phyloP scores from a whole-genome alignment of 228 moss, liverwort and hornwort genomes.

The Sphagnum magellanicum region DNA sequence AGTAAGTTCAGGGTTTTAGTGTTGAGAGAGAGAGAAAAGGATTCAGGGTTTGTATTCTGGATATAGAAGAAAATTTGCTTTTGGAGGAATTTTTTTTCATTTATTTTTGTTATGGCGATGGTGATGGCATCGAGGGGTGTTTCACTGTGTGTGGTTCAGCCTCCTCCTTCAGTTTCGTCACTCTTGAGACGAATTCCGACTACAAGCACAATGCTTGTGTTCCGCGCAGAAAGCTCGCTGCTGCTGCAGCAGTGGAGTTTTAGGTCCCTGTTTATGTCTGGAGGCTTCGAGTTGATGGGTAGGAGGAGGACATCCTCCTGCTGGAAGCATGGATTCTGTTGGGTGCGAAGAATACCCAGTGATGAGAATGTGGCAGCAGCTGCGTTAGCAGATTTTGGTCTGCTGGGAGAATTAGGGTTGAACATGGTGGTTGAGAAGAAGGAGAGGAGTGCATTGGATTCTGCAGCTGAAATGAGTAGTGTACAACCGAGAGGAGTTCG shows the following conservation, averaged over 20 bases:
- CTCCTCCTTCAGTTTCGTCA: not conserved
- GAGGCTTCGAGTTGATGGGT: constrained; percentile 8
- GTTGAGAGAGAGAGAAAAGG: too few species aligned
- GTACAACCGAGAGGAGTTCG: too few species aligned
- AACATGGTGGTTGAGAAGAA: not conserved
- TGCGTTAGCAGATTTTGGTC: not conserved
- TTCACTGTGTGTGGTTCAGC: constrained; percentile 18
- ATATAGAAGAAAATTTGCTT: too few species aligned
- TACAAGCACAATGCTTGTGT: not conserved
- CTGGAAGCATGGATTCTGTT: constrained; percentile 33
- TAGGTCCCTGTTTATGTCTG: constrained; percentile 23
- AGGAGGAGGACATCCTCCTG: constrained; percentile 11
- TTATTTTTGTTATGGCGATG: constrained; percentile 21
- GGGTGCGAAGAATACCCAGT: constrained; percentile 32
- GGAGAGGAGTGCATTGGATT: not conserved
- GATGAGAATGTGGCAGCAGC: not conserved
- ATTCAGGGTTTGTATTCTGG: too few species aligned
- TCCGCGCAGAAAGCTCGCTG: not conserved
- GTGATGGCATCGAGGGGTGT: constrained; percentile 41
- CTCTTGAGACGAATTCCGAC: not conserved
- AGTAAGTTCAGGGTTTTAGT: too few species aligned
- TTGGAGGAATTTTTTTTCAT: too few species aligned
- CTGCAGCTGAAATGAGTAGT: too few species aligned
- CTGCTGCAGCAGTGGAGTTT: constrained; percentile 7
- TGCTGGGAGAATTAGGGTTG: not conserved